A percentile compares a stretch with the other conserved stretches of the same genome.
Evolutionary conservation across 768 basidiomycete genomes (phyloP).

Genomic region (Amanita rimosa): DNA sequence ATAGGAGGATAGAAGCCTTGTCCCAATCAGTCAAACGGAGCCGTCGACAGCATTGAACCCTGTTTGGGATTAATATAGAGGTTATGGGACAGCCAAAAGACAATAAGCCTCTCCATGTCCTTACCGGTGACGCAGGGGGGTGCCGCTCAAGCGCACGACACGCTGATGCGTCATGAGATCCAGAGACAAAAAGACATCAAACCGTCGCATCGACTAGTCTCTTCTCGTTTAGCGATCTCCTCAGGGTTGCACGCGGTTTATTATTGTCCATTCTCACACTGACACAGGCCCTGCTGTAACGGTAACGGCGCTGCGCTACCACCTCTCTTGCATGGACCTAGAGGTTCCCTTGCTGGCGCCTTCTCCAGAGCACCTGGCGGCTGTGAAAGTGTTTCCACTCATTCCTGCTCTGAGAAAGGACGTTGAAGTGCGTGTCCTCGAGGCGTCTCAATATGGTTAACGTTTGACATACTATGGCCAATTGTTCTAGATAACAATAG

Average conservation of each 20-base stretch:
- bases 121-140: not conserved
- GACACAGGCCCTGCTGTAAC: not conserved
- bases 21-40: conserved; percentile 2
- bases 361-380: conserved; percentile 42
- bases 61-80: conserved; percentile 10
- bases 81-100: conserved; percentile 1
- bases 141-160: not conserved
- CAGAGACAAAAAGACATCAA: conserved; percentile 11
- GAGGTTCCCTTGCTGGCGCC: conserved; percentile 36
- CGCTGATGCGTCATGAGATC: conserved; percentile 7
- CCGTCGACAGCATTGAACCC: conserved; percentile 13
- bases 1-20: conserved; percentile 14
- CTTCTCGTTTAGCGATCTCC: not conserved
- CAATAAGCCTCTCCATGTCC: conserved; percentile 7
- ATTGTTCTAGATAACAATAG: conserved; percentile 31
- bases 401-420: conserved; percentile 65
- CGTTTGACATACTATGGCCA: conserved; percentile 11
- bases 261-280: not conserved
- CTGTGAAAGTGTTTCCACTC: conserved; percentile 72
- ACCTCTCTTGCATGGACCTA: conserved; percentile 26
- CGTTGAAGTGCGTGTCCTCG: conserved; percentile 39
- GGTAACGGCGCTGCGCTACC: conserved; percentile 1
- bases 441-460: not conserved
- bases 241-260: not conserved
- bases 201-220: conserved; percentile 1